A percentile compares a stretch with the other conserved stretches of the same genome.
Conservation (phyloP, 2,329 filamentous ascomycete genomes). For the Exophiala aquamarina region DNA sequence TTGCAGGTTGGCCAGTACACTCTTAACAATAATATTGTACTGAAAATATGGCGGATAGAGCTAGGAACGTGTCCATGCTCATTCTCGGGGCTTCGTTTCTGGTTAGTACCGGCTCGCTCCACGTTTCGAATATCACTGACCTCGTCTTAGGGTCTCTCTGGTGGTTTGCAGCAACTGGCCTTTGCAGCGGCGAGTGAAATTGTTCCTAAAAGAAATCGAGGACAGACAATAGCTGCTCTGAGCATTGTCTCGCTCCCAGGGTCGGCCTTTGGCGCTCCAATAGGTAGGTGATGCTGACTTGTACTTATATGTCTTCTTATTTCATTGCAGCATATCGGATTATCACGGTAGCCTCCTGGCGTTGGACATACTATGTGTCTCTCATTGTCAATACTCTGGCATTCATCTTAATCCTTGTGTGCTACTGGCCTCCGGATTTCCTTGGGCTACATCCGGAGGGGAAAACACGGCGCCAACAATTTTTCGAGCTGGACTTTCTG, state of each 20-base stretch:
- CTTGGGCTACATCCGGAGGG: constrained; percentile 14
- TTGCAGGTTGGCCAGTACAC: background rate
- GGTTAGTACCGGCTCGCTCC: background rate
- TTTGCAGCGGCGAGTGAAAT: constrained; percentile 15
- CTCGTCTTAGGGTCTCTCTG: constrained; percentile 6
- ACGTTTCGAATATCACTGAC: background rate
- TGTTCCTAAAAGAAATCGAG: constrained; percentile 16
- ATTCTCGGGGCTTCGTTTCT: constrained; percentile 13
- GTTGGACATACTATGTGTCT: constrained; percentile 17
- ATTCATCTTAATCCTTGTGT: constrained; percentile 8
- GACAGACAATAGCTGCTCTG: constrained; percentile 16
- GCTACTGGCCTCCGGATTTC: constrained; percentile 20
- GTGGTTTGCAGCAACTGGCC: constrained; percentile 12
- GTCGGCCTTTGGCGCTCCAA: constrained; percentile 11
- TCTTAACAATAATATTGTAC: no score
- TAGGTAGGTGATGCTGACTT: constrained; percentile 1
- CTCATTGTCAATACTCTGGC: constrained; percentile 12
- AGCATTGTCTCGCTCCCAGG: constrained; percentile 12
- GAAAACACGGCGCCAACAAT: constrained; percentile 18
- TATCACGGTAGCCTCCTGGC: constrained; percentile 7
- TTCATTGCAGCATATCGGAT: background rate
- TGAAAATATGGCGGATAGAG: constrained; percentile 3
- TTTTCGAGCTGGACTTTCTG: constrained; percentile 21
- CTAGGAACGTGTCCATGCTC: constrained; percentile 6
- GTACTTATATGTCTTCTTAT: no score